Conservation (phyloP, 495 filamentous ascomycete species). For the Penicillium simplicissimum region DNA sequence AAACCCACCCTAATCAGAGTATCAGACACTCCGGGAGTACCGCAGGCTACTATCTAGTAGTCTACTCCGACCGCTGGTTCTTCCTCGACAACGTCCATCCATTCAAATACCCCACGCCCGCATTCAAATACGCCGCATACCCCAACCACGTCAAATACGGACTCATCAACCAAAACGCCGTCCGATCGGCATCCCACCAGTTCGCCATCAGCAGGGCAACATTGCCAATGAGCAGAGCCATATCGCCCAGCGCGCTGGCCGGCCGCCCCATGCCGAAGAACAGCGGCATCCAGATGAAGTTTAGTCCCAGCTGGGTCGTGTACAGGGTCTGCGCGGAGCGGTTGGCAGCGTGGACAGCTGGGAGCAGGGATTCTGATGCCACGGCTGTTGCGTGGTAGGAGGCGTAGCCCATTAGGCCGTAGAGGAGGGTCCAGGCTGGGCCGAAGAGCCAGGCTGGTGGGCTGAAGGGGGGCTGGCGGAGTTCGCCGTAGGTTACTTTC, state of each 20-base stretch:
- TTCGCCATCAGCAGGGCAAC: constrained; percentile 69
- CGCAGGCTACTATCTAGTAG: no score
- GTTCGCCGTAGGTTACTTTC: constrained; percentile 60
- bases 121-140: constrained; percentile 56
- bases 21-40: no score
- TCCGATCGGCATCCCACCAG: constrained; percentile 71
- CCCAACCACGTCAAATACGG: constrained; percentile 83
- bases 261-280: constrained; percentile 78
- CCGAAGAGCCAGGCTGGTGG: constrained; percentile 82
- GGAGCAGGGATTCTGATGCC: constrained; percentile 49
- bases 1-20: no score
- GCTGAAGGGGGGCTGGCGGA: constrained; percentile 77
- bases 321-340: constrained; percentile 61
- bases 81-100: constrained; percentile 19
- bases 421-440: constrained; percentile 83
- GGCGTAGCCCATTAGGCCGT: constrained; percentile 86
- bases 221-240: constrained; percentile 67
- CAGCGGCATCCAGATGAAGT: constrained; percentile 89
- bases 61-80: constrained; percentile 17
- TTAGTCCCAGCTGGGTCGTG: constrained; percentile 78
- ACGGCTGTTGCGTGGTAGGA: constrained; percentile 67
- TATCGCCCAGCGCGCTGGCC: constrained; percentile 72
- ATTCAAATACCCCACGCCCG: constrained; percentile 23
- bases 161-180: constrained; percentile 69
- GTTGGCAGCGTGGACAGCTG: constrained; percentile 29